Percentiles rank a stretch among this genome's conserved stretches.
Conservation (phyloP, 306 rosid species). For the Senna tora region DNA sequence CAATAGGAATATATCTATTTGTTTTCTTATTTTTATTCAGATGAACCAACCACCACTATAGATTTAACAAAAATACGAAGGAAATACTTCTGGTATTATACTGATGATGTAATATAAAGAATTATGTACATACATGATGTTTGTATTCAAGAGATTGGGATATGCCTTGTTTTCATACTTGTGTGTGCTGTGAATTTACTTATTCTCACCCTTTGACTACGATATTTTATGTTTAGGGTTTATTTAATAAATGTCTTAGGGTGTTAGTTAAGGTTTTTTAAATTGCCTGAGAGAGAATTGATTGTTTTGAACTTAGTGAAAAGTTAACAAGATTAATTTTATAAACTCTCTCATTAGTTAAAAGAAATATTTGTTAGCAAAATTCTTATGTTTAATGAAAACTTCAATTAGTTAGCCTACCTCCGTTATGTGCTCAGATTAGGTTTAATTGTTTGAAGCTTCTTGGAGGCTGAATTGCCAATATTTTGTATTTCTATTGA, state of each 20-base stretch:
- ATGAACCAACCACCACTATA: conserved; percentile 19
- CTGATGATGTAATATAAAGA: not conserved
- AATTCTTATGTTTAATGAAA: no score
- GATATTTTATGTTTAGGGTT: no score
- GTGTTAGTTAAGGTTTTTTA: no score
- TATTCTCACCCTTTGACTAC: not conserved
- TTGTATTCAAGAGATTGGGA: conserved; percentile 41
- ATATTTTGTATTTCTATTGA: no score
- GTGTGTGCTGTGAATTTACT: conserved; percentile 38
- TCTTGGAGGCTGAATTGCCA: not conserved
- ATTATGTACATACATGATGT: conserved; percentile 34
- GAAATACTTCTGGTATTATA: not conserved
- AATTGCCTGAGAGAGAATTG: no score
- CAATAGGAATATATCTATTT: conserved; percentile 44
- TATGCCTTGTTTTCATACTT: conserved; percentile 40
- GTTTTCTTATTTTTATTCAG: conserved; percentile 36
- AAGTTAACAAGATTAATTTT: no score
- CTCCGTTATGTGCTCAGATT: not conserved
- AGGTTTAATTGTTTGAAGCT: not conserved
- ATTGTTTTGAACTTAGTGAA: no score
- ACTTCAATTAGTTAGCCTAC: not conserved
- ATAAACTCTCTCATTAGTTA: no score
- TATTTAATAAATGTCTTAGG: no score
- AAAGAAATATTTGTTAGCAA: no score
- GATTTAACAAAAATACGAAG: conserved; percentile 18